These are phyloP conservation scores for Aspergillus sp. DNA, from an alignment of 2,329 filamentous ascomycete genomes.

Conservation along the genomic window DNA sequence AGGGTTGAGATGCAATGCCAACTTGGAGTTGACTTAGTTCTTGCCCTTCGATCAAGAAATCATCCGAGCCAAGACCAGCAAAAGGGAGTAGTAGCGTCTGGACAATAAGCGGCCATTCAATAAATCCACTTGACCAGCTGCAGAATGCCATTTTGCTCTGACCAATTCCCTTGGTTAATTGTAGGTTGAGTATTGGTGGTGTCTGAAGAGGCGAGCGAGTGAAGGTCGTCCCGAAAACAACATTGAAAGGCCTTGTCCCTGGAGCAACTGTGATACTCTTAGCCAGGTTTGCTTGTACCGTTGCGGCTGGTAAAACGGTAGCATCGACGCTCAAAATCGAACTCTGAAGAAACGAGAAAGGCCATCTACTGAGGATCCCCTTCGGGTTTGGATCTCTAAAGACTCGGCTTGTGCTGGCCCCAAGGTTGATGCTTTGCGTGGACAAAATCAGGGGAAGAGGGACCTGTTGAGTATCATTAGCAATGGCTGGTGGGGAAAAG, in stretches of 20 bases:
- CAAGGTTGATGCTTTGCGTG: constrained; percentile 31
- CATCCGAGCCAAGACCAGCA: constrained; percentile 23
- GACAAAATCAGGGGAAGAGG: constrained; percentile 28
- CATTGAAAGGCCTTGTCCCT: constrained; percentile 33
- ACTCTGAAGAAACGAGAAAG: constrained; percentile 33
- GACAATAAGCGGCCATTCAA: constrained; percentile 33
- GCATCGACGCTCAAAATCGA: constrained; percentile 29
- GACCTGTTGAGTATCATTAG: constrained; percentile 25
- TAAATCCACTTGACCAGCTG: constrained; percentile 39
- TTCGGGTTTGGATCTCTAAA: constrained; percentile 28
- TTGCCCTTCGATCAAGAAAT: constrained; percentile 16
- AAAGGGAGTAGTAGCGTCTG: constrained; percentile 25
- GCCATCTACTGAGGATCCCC: constrained; percentile 27
- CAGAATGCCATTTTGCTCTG: constrained; percentile 30
- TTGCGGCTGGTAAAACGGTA: constrained; percentile 31
- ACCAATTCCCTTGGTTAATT: constrained; percentile 33
- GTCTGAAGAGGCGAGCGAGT: constrained; percentile 25
- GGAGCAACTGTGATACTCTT: constrained; percentile 32
- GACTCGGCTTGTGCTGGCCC: constrained; percentile 30
- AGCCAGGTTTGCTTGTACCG: constrained; percentile 28
- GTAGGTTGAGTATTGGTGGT: constrained; percentile 33
- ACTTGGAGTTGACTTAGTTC: constrained; percentile 35
- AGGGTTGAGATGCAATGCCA: constrained; percentile 31
- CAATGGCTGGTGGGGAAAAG: background rate
- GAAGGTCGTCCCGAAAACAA: constrained; percentile 31